Base-by-base conservation (phyloP, 768 basidiomycete species). In the Plicaturopsis crispa region DNA sequence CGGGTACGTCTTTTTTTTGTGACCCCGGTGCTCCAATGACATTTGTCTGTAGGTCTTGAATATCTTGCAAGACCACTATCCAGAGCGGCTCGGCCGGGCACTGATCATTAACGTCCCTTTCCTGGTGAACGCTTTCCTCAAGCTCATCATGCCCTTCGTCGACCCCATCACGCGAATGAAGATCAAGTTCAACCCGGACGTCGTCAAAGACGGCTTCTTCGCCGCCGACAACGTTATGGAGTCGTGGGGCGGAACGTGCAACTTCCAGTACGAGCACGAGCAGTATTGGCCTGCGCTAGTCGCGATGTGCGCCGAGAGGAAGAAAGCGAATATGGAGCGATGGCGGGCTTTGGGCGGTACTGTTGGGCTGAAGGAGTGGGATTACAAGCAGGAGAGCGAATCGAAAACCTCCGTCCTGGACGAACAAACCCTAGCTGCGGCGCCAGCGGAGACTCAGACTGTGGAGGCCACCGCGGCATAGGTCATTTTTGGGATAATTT, bases 31-130 rank as follows among this genome's bases (percentile, higher is more conserved):
- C 26, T 28, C 14, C 8, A 28, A 28, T 28, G 26, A 19, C 20
- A 24, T 14, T 30, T 22, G 35, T 39, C 24, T n/a, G 10, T 32
- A 56, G 53, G 51, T 56, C 19, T 39, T 60, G 3, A 49, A 28
- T 28, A 28, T 28, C 14, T 14, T 28, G 11, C 87, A 89, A 50
- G 72, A 76, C 17, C 86, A 91, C 53, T 91, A 89, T 49, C 88
- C 88, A 0, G 91, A 94, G 55, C 78, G 91, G 3, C 76, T 94
- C 23, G 13, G 38, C 20, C 55, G 57, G 20, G 73, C 87, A 1
- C 58, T 88, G 31, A 75, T 90, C 50, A 67, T 81, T 42, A 85
- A 91, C 49, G 70, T 91, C n/a, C 89, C 90, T 3, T 90, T 78
- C 64, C 54, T 87, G 35, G 53, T 90, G 36, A 75, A 73, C 39